Evolutionary conservation across 129 eudicot species (phyloP).

Genomic region (Solidago caesia): DNA sequence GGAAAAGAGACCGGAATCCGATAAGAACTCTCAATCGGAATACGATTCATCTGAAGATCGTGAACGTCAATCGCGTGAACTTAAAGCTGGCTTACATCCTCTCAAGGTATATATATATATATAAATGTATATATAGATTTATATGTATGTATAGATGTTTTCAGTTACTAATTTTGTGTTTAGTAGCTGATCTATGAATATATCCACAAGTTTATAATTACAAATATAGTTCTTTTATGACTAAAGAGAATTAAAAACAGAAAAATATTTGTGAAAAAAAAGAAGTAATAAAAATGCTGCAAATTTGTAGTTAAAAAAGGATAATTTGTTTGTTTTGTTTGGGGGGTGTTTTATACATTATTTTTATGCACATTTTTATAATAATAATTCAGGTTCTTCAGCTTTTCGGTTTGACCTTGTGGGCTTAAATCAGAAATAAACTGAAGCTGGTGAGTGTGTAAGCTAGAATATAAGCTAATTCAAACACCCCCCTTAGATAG

Average conservation of each 20-base stretch:
- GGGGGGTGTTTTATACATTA: not conserved
- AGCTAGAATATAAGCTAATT: not conserved
- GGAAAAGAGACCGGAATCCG: slow-evolving; percentile 42
- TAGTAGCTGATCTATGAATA: not conserved
- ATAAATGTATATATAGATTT: no score
- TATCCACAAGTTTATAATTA: no score
- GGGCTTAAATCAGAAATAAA: no score
- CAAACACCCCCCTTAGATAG: not conserved
- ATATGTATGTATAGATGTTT: not conserved
- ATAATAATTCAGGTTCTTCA: no score
- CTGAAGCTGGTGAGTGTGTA: not conserved
- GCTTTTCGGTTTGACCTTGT: no score
- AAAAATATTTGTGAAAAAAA: no score
- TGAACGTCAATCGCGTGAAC: slow-evolving; percentile 75
- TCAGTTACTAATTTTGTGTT: not conserved
- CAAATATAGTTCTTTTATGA: no score
- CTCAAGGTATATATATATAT: slow-evolving; percentile 50
- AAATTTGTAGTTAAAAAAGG: not conserved
- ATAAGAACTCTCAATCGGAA: slow-evolving; percentile 33
- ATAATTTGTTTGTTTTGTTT: slow-evolving; percentile 1
- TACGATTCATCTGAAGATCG: slow-evolving; percentile 55
- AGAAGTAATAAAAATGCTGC: no score
- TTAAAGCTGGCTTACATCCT: slow-evolving; percentile 87
- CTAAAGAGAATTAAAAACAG: no score
- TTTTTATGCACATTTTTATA: not conserved